Evolutionary conservation across 2,329 filamentous ascomycete genomes (phyloP), one percentile per base, ranked within the genome.

Genomic region (Ampelomyces quisqualis): DNA sequence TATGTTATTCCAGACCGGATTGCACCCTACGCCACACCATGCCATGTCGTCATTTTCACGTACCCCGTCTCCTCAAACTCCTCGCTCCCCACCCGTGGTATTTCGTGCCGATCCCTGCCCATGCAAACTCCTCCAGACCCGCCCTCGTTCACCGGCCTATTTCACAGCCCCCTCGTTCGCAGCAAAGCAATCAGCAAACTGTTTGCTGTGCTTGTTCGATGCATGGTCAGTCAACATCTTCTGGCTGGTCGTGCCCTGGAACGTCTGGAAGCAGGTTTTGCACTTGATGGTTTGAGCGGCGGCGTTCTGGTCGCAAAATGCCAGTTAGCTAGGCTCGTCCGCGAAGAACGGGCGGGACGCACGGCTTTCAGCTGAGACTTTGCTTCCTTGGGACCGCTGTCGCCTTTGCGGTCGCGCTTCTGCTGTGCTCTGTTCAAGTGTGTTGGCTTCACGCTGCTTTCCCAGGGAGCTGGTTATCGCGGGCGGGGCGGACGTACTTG

Each of bases 271-370:
- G 84, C 86, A 90, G 60, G 82, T 75, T 54, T 79, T 73, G 77
- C 86, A 90, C 70, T 88, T 84, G 69, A 90, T 87, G 62, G 79
- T 83, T 75, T 82, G 86, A 45, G 86, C 86, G 55, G 83, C 76
- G 57, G 79, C 76, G 73, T 90, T 90, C 84, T 87, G 53, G 18
- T 37, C 13, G 14, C 5, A 6, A 5, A n/a, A 24, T 36, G 23
- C 9, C 21, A 5, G 19, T 53, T 31, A 49, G 40, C 28, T 30
- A 15, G 8, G 6, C 13, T 18, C 14, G 7, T 33, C 21, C 34
- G 14, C 17, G 28, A 28, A 31, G 30, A 20, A 13, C 31, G 24
- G 22, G n/a, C 1, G 27, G 18, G 21, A 53, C 64, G 22, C 55
- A 68, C 65, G 33, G 62, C 57, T 55, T 67, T 66, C 45, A 69